phyloP scores from a whole-genome alignment of 2,329 filamentous ascomycete genomes.

The Nemania sp. region DNA sequence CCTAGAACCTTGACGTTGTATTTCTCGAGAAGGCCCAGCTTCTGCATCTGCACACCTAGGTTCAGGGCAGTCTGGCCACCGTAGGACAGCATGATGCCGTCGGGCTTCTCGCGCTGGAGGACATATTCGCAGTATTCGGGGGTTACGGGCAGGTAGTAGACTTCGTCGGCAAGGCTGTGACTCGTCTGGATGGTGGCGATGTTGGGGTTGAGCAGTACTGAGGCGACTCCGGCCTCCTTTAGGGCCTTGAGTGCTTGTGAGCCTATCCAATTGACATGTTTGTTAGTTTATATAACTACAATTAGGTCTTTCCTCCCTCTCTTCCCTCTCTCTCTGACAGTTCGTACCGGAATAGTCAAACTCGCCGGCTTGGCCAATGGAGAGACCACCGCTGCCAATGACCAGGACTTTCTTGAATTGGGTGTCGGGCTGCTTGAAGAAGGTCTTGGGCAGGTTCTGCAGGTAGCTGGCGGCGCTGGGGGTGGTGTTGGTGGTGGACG shows the following conservation, averaged over 20 bases:
- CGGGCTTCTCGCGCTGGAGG: slow-evolving; percentile 93
- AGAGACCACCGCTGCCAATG: slow-evolving; percentile 93
- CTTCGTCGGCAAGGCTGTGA: slow-evolving; percentile 94
- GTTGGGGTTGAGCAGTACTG: slow-evolving; percentile 96
- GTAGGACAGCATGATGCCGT: slow-evolving; percentile 97
- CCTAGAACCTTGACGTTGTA: slow-evolving; percentile 96
- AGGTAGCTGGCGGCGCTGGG: slow-evolving; percentile 1
- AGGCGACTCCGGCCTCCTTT: slow-evolving; percentile 92
- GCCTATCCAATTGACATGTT: slow-evolving; percentile 63
- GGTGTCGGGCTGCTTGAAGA: slow-evolving; percentile 5
- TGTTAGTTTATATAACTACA: slow-evolving; percentile 25
- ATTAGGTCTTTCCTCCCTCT: too few species aligned
- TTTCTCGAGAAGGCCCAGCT: slow-evolving; percentile 92
- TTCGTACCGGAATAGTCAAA: slow-evolving; percentile 98
- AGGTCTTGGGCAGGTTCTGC: slow-evolving; percentile 13
- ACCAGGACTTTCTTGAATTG: slow-evolving; percentile 94
- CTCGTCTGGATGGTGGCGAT: slow-evolving; percentile 99
- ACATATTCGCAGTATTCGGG: slow-evolving; percentile 98
- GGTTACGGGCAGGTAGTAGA: slow-evolving; percentile 98
- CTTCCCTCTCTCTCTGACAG: too few species aligned
- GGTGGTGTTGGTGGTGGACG: neutral
- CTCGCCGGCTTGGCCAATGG: slow-evolving; percentile 97
- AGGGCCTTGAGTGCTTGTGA: slow-evolving; percentile 96
- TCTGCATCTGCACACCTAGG: slow-evolving; percentile 96
- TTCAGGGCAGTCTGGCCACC: slow-evolving; percentile 98